Base-by-base conservation (phyloP, 2,329 filamentous ascomycete genomes). In the Talaromyces verruculosus region DNA sequence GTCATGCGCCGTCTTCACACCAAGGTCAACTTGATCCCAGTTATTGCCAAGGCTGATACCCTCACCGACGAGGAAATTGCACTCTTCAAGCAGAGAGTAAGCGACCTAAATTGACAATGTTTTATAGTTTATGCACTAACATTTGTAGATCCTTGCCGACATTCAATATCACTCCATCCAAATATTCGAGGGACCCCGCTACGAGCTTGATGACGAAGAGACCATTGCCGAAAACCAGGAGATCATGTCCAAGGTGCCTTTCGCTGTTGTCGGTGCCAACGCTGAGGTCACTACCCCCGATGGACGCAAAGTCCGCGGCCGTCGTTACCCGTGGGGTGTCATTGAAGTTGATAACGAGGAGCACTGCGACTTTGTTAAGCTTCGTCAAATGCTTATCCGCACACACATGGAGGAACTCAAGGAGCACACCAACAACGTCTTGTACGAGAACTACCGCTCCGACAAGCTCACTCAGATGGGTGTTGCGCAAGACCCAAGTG, bases 321-420 rank as follows among this genome's bases (percentile, higher is more conserved):
- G 95, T 82, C 88, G 91, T 74, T 98, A 98, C 83, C 95, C 95
- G 17, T 99, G 95, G 95, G 95, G 95, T 83, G 89, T 95, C 74
- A 97, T 99, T 72, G 95, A 99, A 83, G 95, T 99, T 70, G 95
- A 99, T 83, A 99, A 99, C 80, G 95, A 99, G 87, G 95, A 99
- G 81, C 95, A 99, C 85, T 99, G 95, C 78, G 95, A 99, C 83
- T 99, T 99, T 72, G 95, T 98, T 82, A 99, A 99, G 89, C 89
- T 99, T 68, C 93, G 95, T 81, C 95, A 99, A 83, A 99, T 99
- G 95, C 89, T 99, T 72, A 98, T 99, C 84, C 91, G 95, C 80
- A 99, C 95, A 65, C 95, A 99, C 87, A 99, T 99, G 95, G 95
- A 99, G 81, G 95, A 99, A 84, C 92, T 99, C 84, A 99, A 99